Conservation (phyloP, 2,329 filamentous ascomycete species). For the Tolypocladium cylindrosporum region DNA sequence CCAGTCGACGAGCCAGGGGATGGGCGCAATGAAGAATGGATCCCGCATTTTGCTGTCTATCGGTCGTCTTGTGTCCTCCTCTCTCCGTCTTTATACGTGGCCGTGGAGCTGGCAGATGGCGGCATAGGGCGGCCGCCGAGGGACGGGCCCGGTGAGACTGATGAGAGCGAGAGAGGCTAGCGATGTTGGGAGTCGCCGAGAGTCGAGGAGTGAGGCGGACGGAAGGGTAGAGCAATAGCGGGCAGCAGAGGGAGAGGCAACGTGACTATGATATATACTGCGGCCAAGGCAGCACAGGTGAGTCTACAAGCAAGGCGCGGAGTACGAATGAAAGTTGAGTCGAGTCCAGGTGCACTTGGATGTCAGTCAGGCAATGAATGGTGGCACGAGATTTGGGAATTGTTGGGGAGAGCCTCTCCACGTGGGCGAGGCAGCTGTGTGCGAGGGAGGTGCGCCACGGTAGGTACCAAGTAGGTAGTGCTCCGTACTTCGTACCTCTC, state of each 20-base stretch:
- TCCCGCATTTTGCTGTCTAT: constrained; percentile 50
- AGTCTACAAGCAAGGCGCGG: not conserved
- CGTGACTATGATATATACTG: not conserved
- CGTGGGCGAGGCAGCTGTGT: not conserved
- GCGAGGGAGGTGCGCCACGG: not conserved
- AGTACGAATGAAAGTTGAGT: not conserved
- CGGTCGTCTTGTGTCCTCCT: not conserved
- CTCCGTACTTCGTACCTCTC: too few species aligned
- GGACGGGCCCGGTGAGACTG: not conserved
- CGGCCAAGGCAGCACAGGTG: not conserved
- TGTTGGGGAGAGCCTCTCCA: not conserved
- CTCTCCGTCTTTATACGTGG: not conserved
- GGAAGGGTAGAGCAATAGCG: not conserved
- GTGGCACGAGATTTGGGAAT: not conserved
- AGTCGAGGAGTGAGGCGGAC: not conserved
- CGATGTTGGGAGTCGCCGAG: not conserved
- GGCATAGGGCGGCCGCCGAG: not conserved
- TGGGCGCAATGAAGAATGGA: constrained; percentile 55
- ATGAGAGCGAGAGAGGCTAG: not conserved
- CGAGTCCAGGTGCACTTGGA: not conserved
- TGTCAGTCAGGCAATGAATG: not conserved
- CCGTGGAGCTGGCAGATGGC: not conserved
- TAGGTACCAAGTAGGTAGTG: not conserved
- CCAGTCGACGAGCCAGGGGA: constrained; percentile 45
- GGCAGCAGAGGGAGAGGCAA: not conserved